Evolutionary conservation across 2,329 filamentous ascomycete species (phyloP).

Genomic region (Daldinia sp.): DNA sequence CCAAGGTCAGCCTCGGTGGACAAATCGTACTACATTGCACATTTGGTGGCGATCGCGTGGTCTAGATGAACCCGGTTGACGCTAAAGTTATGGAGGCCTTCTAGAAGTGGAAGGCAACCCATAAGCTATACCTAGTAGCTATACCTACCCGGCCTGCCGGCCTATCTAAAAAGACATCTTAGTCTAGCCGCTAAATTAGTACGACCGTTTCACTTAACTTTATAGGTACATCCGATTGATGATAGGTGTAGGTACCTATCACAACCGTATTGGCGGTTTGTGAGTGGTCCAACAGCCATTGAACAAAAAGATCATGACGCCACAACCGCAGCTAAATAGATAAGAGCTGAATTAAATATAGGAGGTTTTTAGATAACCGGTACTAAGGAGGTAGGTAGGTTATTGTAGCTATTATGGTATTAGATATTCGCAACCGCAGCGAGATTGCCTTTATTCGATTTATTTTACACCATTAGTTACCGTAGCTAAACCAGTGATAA

Average conservation of each 20-base stretch:
- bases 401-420: no score
- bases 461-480: no score
- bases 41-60: constrained; percentile 40
- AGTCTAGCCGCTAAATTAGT: not conserved
- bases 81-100: constrained; percentile 42
- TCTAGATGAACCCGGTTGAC: constrained; percentile 38
- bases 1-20: constrained; percentile 34
- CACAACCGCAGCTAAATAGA: constrained; percentile 21
- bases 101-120: constrained; percentile 47
- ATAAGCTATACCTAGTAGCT: no score
- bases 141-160: no score
- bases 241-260: no score
- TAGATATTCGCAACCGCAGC: no score
- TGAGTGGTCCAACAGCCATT: constrained; percentile 19
- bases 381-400: no score
- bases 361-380: no score
- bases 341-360: not conserved
- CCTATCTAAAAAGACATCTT: no score
- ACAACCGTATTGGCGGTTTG: constrained; percentile 7
- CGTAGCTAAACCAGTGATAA: not conserved
- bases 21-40: constrained; percentile 11
- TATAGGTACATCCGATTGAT: no score
- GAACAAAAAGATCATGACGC: constrained; percentile 13
- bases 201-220: not conserved
- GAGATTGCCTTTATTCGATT: no score